A percentile compares a stretch with the other conserved stretches of the same genome.
Conservation (phyloP, 2,329 filamentous ascomycete species). For the Fusarium guadeloupense region DNA sequence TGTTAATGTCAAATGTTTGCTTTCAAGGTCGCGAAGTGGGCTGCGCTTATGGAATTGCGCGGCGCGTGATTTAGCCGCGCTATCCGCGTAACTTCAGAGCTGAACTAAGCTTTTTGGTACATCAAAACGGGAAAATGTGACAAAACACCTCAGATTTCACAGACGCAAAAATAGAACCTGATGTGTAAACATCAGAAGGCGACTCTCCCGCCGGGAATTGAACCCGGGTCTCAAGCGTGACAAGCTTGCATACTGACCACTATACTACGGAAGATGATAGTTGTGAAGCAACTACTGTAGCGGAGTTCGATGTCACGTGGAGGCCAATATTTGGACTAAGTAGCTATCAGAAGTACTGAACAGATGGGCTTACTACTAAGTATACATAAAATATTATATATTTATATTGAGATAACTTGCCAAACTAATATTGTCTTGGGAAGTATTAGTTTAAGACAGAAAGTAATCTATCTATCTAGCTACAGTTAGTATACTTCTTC, state of each 20-base stretch:
- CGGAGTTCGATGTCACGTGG: constrained; percentile 2
- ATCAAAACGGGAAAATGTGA: not conserved
- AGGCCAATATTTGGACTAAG: not conserved
- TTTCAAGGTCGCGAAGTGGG: constrained; percentile 8
- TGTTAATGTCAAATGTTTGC: not conserved
- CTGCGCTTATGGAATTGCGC: constrained; percentile 14
- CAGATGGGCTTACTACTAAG: too few species aligned
- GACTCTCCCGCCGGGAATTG: constrained; percentile 27
- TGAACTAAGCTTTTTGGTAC: not conserved
- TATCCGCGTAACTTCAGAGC: not conserved
- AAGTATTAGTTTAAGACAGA: too few species aligned
- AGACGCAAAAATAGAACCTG: not conserved
- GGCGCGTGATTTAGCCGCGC: constrained; percentile 14
- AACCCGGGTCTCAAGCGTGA: constrained; percentile 30
- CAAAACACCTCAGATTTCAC: not conserved
- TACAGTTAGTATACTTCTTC: too few species aligned
- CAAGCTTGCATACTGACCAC: constrained; percentile 30
- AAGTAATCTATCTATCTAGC: too few species aligned
- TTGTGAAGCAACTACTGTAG: constrained; percentile 14
- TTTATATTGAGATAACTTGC: too few species aligned
- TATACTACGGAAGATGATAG: constrained; percentile 20
- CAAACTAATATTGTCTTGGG: too few species aligned
- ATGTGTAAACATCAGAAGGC: constrained; percentile 13
- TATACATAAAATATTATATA: too few species aligned
- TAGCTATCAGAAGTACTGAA: not conserved